Evolutionary conservation across 1,139 yeast genomes (phyloP).

Genomic region (Yamadazyma dendronema): DNA sequence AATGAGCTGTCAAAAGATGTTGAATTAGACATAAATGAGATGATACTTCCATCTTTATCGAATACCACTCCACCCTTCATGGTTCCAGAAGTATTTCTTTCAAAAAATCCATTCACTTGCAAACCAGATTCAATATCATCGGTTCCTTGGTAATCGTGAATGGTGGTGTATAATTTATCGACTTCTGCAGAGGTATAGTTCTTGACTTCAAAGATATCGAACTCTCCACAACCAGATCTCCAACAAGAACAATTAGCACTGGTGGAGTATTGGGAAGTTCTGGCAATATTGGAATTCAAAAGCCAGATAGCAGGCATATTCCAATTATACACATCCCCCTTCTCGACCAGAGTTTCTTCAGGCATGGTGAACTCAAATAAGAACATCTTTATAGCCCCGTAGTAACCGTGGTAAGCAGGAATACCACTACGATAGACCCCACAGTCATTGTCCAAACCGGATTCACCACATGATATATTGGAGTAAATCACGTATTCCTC

Average conservation of each 20-base stretch:
- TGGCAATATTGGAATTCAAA: conserved; percentile 89
- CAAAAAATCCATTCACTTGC: conserved; percentile 54
- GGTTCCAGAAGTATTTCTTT: conserved; percentile 46
- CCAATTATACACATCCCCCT: conserved; percentile 30
- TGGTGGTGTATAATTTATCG: conserved; percentile 56
- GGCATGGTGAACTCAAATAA: conserved; percentile 94
- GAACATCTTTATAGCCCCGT: conserved; percentile 76
- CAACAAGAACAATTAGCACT: conserved; percentile 88
- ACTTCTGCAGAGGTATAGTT: conserved; percentile 42
- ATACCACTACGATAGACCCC: conserved; percentile 84
- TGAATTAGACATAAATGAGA: conserved; percentile 59
- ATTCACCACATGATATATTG: conserved; percentile 55
- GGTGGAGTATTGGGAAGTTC: conserved; percentile 75
- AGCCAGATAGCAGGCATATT: conserved; percentile 98
- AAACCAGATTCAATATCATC: conserved; percentile 59
- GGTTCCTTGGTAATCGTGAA: conserved; percentile 74
- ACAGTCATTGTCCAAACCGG: conserved; percentile 58
- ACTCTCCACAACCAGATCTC: conserved; percentile 95
- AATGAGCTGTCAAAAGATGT: conserved; percentile 47
- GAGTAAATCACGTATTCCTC: conserved; percentile 79
- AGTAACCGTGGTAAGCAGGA: conserved; percentile 92
- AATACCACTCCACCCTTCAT: conserved; percentile 74
- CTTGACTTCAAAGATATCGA: conserved; percentile 79
- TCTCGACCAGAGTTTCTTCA: conserved; percentile 49
- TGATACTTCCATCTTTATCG: conserved; percentile 56